Conservation (phyloP, 371 early-diverging fungal species). For the Dentiscutata heterogama region DNA sequence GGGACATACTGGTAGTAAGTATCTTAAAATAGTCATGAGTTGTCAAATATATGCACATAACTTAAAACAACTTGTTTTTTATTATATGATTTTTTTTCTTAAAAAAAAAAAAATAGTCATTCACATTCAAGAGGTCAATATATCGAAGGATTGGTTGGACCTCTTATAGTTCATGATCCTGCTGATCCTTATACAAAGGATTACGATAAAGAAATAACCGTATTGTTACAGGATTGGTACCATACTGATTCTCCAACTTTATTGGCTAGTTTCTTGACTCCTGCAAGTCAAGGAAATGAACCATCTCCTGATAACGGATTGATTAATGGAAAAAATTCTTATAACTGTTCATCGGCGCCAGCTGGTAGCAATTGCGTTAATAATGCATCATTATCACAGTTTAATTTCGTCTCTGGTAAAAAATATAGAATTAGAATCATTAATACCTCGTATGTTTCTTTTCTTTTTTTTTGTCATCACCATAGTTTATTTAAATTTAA, state of each 20-base stretch:
- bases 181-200: slow-evolving; percentile 47
- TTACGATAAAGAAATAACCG: slow-evolving; percentile 59
- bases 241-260: slow-evolving; percentile 56
- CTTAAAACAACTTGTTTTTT: too few species aligned
- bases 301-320: slow-evolving; percentile 4
- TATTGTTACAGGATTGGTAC: slow-evolving; percentile 59
- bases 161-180: slow-evolving; percentile 59
- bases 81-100: too few species aligned
- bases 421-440: slow-evolving; percentile 46
- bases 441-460: not conserved
- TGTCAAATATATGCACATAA: too few species aligned
- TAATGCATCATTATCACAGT: slow-evolving; percentile 47
- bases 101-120: not conserved
- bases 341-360: not conserved
- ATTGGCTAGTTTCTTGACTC: slow-evolving; percentile 57
- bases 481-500: not conserved
- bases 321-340: not conserved
- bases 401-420: slow-evolving; percentile 73
- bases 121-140: slow-evolving; percentile 46
- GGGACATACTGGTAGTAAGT: slow-evolving; percentile 20
- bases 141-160: slow-evolving; percentile 61
- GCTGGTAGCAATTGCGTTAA: not conserved
- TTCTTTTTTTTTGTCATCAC: too few species aligned
- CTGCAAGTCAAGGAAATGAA: slow-evolving; percentile 47
- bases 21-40: too few species aligned